These are phyloP conservation scores for Endocarpon pusillum DNA, from an alignment of 495 filamentous ascomycete genomes.

Conservation along the genomic window DNA sequence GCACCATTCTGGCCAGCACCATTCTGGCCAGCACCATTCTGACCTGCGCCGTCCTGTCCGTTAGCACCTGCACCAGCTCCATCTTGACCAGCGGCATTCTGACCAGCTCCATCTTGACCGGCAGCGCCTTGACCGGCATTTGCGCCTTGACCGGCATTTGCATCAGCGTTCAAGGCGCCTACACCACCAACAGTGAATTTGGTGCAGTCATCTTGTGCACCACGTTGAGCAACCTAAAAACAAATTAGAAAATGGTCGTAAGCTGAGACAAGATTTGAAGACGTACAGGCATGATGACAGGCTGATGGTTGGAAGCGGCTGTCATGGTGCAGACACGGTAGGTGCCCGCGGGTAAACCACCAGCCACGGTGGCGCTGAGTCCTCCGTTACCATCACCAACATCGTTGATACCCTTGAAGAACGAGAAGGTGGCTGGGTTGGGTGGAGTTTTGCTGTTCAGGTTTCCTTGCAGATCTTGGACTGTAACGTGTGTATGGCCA, in stretches of 20 bases:
- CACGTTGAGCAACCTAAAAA: slow-evolving; percentile 23
- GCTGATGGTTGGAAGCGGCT: slow-evolving; percentile 54
- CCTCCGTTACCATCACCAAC: slow-evolving; percentile 44
- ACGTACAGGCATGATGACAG: slow-evolving; percentile 50
- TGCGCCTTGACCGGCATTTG: slow-evolving; percentile 3
- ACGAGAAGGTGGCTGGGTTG: slow-evolving; percentile 40
- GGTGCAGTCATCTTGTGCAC: slow-evolving; percentile 54
- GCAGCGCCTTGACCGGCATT: no score
- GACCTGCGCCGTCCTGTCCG: slow-evolving; percentile 2
- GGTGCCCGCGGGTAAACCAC: slow-evolving; percentile 44
- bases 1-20: neutral
- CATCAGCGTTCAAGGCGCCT: slow-evolving; percentile 9
- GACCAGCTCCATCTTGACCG: no score
- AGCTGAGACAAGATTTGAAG: neutral
- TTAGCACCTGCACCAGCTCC: slow-evolving; percentile 3
- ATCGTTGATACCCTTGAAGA: slow-evolving; percentile 70
- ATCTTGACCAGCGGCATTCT: no score
- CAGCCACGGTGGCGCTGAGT: slow-evolving; percentile 34
- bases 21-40: neutral
- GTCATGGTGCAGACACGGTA: slow-evolving; percentile 62
- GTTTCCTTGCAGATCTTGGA: slow-evolving; percentile 39
- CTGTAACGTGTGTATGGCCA: slow-evolving; percentile 56
- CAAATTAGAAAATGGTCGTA: neutral
- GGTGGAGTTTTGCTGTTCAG: slow-evolving; percentile 34
- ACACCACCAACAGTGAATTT: slow-evolving; percentile 34